A percentile compares a stretch with the other conserved stretches of the same genome.
phyloP scores from a whole-genome alignment of 2,329 filamentous ascomycete genomes.

The Zasmidium cellare region DNA sequence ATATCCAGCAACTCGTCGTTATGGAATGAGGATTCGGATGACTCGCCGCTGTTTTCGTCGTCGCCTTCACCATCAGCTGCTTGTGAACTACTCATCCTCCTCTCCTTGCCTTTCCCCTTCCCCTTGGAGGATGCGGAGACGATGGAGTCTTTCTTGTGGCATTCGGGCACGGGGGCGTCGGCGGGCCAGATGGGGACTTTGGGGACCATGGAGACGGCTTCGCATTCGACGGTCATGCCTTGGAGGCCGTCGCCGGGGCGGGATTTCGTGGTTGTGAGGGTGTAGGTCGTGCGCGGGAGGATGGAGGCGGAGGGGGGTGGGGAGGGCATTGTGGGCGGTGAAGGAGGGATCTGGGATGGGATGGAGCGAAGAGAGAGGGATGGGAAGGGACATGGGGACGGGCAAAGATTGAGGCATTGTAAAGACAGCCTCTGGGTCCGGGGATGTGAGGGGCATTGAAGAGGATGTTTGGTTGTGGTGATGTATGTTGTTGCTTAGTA shows the following conservation, averaged over 20 bases:
- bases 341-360: too few species aligned
- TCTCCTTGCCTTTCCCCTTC: not conserved
- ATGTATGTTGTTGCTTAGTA: too few species aligned
- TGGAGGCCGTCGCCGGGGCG: not conserved
- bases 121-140: not conserved
- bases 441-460: too few species aligned
- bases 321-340: not conserved
- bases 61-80: not conserved
- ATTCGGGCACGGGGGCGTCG: not conserved
- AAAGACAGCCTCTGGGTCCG: too few species aligned
- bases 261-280: not conserved
- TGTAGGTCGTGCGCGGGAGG: not conserved
- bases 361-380: not conserved
- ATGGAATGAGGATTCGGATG: not conserved
- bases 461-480: too few species aligned
- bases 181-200: not conserved
- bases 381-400: too few species aligned
- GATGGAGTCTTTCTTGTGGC: not conserved
- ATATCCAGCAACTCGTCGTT: too few species aligned
- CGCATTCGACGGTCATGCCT: not conserved
- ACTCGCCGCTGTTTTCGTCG: not conserved
- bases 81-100: not conserved
- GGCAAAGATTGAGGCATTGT: too few species aligned
- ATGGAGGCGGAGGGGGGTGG: not conserved
- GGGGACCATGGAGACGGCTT: not conserved